phyloP scores from a whole-genome alignment of 495 filamentous ascomycete species.

The Clavariopsis aquatica region DNA sequence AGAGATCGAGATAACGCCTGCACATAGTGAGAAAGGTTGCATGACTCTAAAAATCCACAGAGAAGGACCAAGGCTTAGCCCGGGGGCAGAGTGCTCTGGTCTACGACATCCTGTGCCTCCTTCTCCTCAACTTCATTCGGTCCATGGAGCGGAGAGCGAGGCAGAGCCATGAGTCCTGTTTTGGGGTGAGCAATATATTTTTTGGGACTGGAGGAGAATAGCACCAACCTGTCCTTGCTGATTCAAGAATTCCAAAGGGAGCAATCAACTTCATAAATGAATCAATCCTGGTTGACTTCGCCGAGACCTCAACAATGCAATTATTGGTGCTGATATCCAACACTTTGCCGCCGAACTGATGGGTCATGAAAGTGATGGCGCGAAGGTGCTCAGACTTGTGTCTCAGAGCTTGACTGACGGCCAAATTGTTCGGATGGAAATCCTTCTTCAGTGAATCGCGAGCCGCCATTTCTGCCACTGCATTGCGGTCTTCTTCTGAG shows the following conservation, averaged over 20 bases:
- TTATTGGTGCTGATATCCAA: conserved; percentile 97
- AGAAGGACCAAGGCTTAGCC: conserved; percentile 56
- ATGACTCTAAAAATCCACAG: not conserved
- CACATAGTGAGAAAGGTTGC: not conserved
- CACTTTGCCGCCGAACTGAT: conserved; percentile 97
- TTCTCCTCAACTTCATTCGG: conserved; percentile 72
- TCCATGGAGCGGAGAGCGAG: conserved; percentile 82
- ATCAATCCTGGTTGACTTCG: conserved; percentile 91
- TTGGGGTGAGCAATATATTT: conserved; percentile 8
- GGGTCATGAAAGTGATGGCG: conserved; percentile 89
- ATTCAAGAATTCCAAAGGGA: conserved; percentile 97
- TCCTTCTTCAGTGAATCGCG: conserved; percentile 55
- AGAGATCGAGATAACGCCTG: conserved; percentile 3
- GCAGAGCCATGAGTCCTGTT: conserved; percentile 87
- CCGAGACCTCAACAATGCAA: conserved; percentile 95
- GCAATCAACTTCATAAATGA: conserved; percentile 94
- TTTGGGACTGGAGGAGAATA: not conserved
- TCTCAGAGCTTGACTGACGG: conserved; percentile 80
- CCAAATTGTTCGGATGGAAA: conserved; percentile 85
- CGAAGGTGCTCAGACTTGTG: conserved; percentile 97
- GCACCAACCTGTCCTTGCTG: conserved; percentile 69
- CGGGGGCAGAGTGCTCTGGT: conserved; percentile 87
- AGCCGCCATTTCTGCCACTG: conserved; percentile 30
- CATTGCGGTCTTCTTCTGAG: conserved; percentile 41
- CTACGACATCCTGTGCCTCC: conserved; percentile 87